Evolutionary conservation across 1,284 basidiomycete species (phyloP).

Genomic region (Polyporus tsugae): DNA sequence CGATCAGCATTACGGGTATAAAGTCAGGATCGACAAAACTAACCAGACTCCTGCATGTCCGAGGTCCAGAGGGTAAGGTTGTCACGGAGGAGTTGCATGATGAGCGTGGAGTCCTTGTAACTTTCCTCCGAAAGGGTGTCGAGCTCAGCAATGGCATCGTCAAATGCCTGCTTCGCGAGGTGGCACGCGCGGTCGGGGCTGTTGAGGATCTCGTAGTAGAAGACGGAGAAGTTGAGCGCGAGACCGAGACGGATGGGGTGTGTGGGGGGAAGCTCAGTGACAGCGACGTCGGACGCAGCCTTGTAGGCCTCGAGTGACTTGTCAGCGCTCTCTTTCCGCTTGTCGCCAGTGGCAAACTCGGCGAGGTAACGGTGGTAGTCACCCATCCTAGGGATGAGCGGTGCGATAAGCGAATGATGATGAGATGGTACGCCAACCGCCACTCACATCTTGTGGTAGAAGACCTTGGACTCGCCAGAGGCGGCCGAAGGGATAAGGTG

Average conservation of each 20-base stretch:
- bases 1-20: conserved; percentile 10
- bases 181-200: conserved; percentile 99
- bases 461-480: conserved; percentile 98
- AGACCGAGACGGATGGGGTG: conserved; percentile 99
- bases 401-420: conserved; percentile 10
- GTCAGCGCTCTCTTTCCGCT: conserved; percentile 98
- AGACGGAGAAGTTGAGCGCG: conserved; percentile 99
- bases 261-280: conserved; percentile 97
- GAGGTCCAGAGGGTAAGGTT: conserved; percentile 99
- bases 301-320: conserved; percentile 99
- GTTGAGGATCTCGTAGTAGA: conserved; percentile 99
- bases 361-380: conserved; percentile 99
- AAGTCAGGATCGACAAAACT: conserved; percentile 39
- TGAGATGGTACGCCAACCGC: background rate
- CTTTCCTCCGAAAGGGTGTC: conserved; percentile 99
- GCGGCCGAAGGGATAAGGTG: conserved; percentile 99
- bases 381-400: conserved; percentile 83
- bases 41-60: conserved; percentile 92
- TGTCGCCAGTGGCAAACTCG: conserved; percentile 99
- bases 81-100: conserved; percentile 99
- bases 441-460: conserved; percentile 99
- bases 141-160: conserved; percentile 99
- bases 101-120: conserved; percentile 99
- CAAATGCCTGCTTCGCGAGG: conserved; percentile 99
- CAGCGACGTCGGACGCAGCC: conserved; percentile 97